Evolutionary conservation across 129 eudicot species (phyloP).

Genomic region (Flaveria bidentis): DNA sequence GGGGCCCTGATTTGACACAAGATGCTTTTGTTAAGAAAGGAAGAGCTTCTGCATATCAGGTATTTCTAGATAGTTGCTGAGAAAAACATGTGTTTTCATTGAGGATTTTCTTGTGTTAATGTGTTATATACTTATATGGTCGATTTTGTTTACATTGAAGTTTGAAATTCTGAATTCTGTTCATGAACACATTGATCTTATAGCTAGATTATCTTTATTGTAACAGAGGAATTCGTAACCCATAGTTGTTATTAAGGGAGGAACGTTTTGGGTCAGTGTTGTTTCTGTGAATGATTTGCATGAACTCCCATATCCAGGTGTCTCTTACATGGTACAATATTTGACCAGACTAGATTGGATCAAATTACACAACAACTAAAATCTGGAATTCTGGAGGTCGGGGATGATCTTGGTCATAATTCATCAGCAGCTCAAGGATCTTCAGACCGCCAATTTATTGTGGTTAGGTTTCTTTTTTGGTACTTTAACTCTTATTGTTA

Average conservation of each 20-base stretch:
- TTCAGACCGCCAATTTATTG: constrained; percentile 31
- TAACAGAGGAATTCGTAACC: constrained; percentile 45
- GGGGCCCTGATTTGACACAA: constrained; percentile 89
- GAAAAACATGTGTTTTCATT: constrained; percentile 1
- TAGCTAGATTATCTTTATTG: constrained; percentile 23
- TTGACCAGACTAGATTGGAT: constrained; percentile 97
- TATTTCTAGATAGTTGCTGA: constrained; percentile 25
- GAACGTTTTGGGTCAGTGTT: constrained; percentile 50
- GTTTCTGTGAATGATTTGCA: constrained; percentile 66
- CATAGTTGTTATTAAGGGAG: constrained; percentile 31
- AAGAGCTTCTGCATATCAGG: constrained; percentile 97
- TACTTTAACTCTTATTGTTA: constrained; percentile 13
- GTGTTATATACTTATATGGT: neutral
- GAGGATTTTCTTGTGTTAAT: constrained; percentile 8
- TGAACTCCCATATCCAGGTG: constrained; percentile 68
- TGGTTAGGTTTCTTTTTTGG: constrained; percentile 39
- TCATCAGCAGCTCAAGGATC: constrained; percentile 31
- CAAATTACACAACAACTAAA: constrained; percentile 75
- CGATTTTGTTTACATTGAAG: constrained; percentile 1
- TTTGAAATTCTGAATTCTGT: neutral
- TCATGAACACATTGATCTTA: neutral
- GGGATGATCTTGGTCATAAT: constrained; percentile 43
- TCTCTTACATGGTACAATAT: constrained; percentile 68
- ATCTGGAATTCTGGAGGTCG: constrained; percentile 49
- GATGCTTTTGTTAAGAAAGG: constrained; percentile 78